Conservation (phyloP, 1,284 basidiomycete genomes). For the Rhodotorula mucilaginosa region DNA sequence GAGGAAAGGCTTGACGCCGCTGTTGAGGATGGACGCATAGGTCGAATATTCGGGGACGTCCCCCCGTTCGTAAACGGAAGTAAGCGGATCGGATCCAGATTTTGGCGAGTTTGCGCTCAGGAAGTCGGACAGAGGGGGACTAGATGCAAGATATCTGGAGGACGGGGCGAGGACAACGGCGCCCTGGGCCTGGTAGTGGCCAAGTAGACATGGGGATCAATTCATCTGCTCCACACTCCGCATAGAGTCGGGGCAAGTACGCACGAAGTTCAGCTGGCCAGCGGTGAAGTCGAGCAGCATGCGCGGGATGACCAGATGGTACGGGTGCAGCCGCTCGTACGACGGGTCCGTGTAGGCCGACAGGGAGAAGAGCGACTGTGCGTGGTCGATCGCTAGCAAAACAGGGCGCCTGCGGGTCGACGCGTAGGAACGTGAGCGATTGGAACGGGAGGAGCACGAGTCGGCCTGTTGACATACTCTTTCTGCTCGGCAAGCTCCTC, state of each 20-base stretch:
- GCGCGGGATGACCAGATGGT: conserved; percentile 77
- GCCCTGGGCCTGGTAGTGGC: conserved; percentile 39
- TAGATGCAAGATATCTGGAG: conserved; percentile 36
- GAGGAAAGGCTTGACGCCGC: conserved; percentile 45
- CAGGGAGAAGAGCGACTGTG: conserved; percentile 73
- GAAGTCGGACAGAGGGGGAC: conserved; percentile 32
- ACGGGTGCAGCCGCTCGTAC: conserved; percentile 67
- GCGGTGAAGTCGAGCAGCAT: conserved; percentile 72
- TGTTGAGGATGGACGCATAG: conserved; percentile 39
- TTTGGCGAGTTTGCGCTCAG: conserved; percentile 40
- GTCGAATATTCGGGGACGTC: conserved; percentile 41
- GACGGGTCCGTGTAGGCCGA: conserved; percentile 76
- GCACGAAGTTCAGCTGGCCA: conserved; percentile 62
- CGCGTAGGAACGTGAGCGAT: neutral
- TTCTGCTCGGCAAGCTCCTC: conserved; percentile 66
- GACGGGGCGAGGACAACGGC: conserved; percentile 47
- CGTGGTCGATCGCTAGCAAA: conserved; percentile 80
- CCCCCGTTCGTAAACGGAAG: conserved; percentile 45
- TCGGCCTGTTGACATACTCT: conserved; percentile 53
- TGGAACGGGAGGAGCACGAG: too few relatives aligned
- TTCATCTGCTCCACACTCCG: neutral
- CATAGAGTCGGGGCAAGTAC: conserved; percentile 45
- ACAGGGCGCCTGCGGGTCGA: conserved; percentile 56
- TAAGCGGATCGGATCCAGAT: conserved; percentile 27
- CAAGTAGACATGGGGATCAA: too few relatives aligned